Evolutionary conservation across 2,329 filamentous ascomycete species (phyloP).

Genomic region (Lachnellula suecica): DNA sequence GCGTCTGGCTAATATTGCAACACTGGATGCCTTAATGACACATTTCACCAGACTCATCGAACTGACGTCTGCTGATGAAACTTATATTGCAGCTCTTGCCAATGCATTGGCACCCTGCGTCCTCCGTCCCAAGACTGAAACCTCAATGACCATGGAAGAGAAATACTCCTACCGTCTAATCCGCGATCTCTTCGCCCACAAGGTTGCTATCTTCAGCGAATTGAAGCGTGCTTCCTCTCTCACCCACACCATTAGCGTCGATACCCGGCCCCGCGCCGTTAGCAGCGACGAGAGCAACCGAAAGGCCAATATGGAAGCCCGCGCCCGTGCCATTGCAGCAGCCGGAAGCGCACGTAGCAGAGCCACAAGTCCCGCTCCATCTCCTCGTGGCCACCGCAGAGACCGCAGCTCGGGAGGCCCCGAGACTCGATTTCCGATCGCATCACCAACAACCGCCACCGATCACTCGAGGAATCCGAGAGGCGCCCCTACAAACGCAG

Average conservation of each 20-base stretch:
- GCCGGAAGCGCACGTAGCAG: conserved; percentile 61
- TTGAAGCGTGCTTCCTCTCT: conserved; percentile 84
- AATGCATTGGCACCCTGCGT: conserved; percentile 79
- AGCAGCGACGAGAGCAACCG: conserved; percentile 96
- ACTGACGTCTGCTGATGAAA: conserved; percentile 90
- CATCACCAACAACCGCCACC: conserved; percentile 55
- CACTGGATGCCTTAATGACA: conserved; percentile 96
- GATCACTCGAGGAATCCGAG: conserved; percentile 38
- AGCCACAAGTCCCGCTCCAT: conserved; percentile 70
- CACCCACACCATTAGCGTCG: conserved; percentile 61
- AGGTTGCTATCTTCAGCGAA: conserved; percentile 92
- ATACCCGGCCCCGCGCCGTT: conserved; percentile 72
- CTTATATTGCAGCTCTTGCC: conserved; percentile 75
- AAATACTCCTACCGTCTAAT: conserved; percentile 88
- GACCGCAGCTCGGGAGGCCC: conserved; percentile 75
- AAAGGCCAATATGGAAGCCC: conserved; percentile 90
- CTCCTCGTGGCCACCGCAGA: conserved; percentile 65
- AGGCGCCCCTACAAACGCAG: conserved; percentile 28
- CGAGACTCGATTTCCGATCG: conserved; percentile 83
- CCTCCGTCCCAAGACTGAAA: conserved; percentile 82
- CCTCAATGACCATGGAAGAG: conserved; percentile 91
- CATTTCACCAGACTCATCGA: conserved; percentile 97
- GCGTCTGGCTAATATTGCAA: conserved; percentile 94
- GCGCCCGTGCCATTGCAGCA: conserved; percentile 70
- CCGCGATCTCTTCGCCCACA: conserved; percentile 88